Base-by-base conservation (phyloP, 2,329 filamentous ascomycete species). In the Fusarium stilboides region DNA sequence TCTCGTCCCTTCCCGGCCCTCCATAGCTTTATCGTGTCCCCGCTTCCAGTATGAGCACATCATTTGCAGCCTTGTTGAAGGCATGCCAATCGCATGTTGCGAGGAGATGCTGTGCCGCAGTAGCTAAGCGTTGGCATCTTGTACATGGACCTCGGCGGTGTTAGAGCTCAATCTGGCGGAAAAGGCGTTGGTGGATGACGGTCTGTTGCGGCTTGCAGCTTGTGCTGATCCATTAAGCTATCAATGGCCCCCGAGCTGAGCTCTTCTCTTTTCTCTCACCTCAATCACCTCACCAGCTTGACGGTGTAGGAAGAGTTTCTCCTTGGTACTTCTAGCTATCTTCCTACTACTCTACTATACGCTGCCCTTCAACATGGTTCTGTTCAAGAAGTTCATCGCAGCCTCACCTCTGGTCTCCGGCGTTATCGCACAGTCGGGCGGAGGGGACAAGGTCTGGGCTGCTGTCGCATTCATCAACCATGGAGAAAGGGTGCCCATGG, bases 401-500 rank as follows among this genome's bases (percentile, higher is more conserved):
- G 59, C 58, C 45, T 33, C 53, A 22, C 51, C 62, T 40, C 63
- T 80, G 26, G 47, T 76, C 24, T 60, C 67, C 20, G 65, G 68
- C 36, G 59, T 68, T 34, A 61, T 72, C 17, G 81, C 79, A 9
- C 78, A 82, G 51, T 71, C 76, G 14, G 62, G 65, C 31, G 75
- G 72, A 33, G 61, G 68, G 19, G 78, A 81, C 50, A 82, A 78
- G 26, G 81, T 87, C 51, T 87, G 85, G 84, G 82, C 83, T 6
- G 83, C 82, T 1, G 81, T 84, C 43, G 82, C 80, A 24, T 86
- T 82, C 73, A 69, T 87, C 66, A 78, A 84, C 64, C 78, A 88
- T 70, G 87, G 87, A 71, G 87, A 89, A 72, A 85, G 80, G 40
- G 86, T 82, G 6, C 87, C 87, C 4, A 45, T 78, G 4, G 46